Base-by-base conservation (phyloP, 352 stramenopile species). In the Globisporangium recalcitrans region DNA sequence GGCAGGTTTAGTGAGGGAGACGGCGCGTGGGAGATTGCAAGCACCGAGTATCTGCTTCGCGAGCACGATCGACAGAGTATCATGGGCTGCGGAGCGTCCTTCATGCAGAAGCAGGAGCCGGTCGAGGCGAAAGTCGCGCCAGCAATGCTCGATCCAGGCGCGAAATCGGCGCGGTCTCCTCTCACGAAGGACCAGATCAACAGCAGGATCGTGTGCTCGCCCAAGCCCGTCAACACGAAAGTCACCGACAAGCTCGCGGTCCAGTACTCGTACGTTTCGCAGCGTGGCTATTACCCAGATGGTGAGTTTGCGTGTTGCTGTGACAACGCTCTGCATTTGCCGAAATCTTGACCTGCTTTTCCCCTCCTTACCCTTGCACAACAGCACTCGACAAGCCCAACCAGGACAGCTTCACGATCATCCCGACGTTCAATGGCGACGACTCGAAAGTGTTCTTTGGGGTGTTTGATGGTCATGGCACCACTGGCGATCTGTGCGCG, bases 361-460 rank as follows among this genome's bases (percentile, higher is more conserved):
- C 11, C 1, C 7, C 3, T 26, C 16, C 11, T 22, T 26, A 2
- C 9, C 21, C 26, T 2, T 31, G 7, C 13, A 53, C 1, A 51
- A 1, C 46, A 87, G 81, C 94, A 44, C 75, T 95, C 3, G 80
- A 98, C 75, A 99, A 99, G 74, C 78, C 94, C 6, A 99, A 99
- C 73, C 97, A 99, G 74, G 97, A 99, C 75, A 80, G 82, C 24
- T 98, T 95, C 74, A 86, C 79, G 22, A 85, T 95, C 54, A 77
- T 93, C 24, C 82, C 84, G 22, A 78, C 77, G 32, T 95, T 95
- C 70, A 90, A 80, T 53, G 81, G 79, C 6, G 82, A 95, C 59
- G 58, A 83, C 14, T 57, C 62, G 19, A 90, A 93, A 65, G 87
- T 93, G 62, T 93, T 93, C 67, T 95, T 95, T 65, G 87, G 87